These are phyloP conservation scores for Millerozyma miso DNA, from an alignment of 805 yeast genomes.

Conservation along the genomic window DNA sequence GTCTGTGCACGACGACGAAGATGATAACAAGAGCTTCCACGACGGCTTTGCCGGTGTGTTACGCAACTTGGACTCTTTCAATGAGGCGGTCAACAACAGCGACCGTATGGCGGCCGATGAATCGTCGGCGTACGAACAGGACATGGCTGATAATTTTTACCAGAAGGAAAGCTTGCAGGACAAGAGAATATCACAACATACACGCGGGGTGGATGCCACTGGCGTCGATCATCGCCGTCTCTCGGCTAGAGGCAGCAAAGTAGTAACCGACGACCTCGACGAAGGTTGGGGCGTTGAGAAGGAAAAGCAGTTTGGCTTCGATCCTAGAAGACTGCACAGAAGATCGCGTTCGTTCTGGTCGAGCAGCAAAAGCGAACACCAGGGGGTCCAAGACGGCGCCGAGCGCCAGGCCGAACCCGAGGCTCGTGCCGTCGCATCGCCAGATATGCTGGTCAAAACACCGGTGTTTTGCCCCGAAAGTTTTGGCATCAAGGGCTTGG, in stretches of 20 bases:
- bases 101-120: not conserved
- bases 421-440: not conserved
- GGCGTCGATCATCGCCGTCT: not conserved
- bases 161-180: not conserved
- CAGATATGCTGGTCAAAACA: not conserved
- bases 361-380: not conserved
- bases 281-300: conserved; percentile 12
- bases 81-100: not conserved
- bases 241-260: conserved; percentile 6
- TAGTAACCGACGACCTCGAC: conserved; percentile 13
- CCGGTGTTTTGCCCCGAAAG: conserved; percentile 20
- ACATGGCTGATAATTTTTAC: no score
- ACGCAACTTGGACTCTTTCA: not conserved
- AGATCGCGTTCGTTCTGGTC: not conserved
- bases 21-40: not conserved
- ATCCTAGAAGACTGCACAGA: conserved; percentile 13
- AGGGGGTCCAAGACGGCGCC: conserved; percentile 3
- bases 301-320: conserved; percentile 16
- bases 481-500: conserved; percentile 29
- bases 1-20: conserved; percentile 3
- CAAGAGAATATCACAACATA: conserved; percentile 3
- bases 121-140: not conserved
- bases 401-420: not conserved
- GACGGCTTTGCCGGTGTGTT: not conserved
- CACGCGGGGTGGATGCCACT: not conserved